phyloP scores from a whole-genome alignment of 306 rosid genomes.

The Pyrus bretschneideri region DNA sequence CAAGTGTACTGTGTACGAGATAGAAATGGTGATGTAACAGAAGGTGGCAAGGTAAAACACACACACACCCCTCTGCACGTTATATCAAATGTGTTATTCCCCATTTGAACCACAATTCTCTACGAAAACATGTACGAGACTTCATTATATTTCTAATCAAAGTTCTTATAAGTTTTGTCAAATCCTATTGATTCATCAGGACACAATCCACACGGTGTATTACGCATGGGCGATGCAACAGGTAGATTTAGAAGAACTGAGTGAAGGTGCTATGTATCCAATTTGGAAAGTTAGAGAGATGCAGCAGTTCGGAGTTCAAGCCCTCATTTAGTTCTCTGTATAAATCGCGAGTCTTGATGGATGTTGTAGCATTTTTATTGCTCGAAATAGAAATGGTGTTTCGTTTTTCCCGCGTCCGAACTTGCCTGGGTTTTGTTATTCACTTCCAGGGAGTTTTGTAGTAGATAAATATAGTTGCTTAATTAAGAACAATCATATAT shows the following conservation, averaged over 20 bases:
- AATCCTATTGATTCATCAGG: slow-evolving; percentile 26
- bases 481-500: neutral
- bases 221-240: slow-evolving; percentile 85
- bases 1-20: slow-evolving; percentile 84
- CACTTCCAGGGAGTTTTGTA: slow-evolving; percentile 14
- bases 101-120: neutral
- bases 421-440: slow-evolving; percentile 23
- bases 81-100: neutral
- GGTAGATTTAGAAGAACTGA: slow-evolving; percentile 66
- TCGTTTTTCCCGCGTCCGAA: neutral
- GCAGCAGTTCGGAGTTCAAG: slow-evolving; percentile 63
- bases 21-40: slow-evolving; percentile 59
- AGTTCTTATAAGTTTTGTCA: neutral
- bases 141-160: neutral
- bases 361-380: slow-evolving; percentile 21
- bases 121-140: neutral
- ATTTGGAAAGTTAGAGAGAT: slow-evolving; percentile 88
- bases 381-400: neutral
- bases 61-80: neutral
- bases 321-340: slow-evolving; percentile 54
- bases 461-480: neutral
- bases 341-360: neutral
- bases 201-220: slow-evolving; percentile 77
- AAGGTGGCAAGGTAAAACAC: slow-evolving; percentile 77
- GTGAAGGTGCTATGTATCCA: slow-evolving; percentile 55